Evolutionary conservation across 2,329 filamentous ascomycete genomes (phyloP).

Genomic region (Aspergillus uvarum): DNA sequence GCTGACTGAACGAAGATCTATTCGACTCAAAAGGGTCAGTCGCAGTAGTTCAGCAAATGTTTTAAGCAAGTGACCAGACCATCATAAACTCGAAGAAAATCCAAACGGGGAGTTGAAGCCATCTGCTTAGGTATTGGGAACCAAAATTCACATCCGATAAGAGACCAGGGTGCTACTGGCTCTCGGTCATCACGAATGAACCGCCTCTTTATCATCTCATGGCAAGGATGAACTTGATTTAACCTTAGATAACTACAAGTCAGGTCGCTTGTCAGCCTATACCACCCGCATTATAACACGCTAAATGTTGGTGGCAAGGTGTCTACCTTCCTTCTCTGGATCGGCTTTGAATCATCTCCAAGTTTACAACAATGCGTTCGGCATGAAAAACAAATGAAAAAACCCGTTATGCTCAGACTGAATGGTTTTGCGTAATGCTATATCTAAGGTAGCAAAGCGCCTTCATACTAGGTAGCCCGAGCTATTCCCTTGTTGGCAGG

Average conservation of each 20-base stretch:
- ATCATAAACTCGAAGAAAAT: conserved; percentile 12
- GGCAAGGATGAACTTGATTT: background rate
- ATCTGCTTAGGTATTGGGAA: background rate
- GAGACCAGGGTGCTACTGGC: background rate
- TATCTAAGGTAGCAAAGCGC: background rate
- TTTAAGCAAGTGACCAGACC: background rate
- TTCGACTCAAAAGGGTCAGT: background rate
- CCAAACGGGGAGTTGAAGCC: conserved; percentile 3
- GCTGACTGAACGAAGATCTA: conserved; percentile 16
- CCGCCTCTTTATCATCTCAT: background rate
- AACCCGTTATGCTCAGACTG: background rate
- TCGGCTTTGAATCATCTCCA: background rate
- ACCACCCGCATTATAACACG: no score
- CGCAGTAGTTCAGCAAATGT: no score
- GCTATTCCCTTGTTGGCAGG: conserved; percentile 18
- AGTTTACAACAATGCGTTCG: background rate
- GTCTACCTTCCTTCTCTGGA: background rate
- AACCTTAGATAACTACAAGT: background rate
- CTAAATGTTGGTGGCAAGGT: background rate
- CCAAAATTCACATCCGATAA: background rate
- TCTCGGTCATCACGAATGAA: background rate
- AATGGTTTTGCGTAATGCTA: background rate
- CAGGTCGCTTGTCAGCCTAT: background rate
- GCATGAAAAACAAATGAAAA: background rate
- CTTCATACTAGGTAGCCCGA: background rate